A percentile compares a stretch with the other conserved stretches of the same genome.
Conservation (phyloP, 306 rosid genomes). For the Fagus crenata region DNA sequence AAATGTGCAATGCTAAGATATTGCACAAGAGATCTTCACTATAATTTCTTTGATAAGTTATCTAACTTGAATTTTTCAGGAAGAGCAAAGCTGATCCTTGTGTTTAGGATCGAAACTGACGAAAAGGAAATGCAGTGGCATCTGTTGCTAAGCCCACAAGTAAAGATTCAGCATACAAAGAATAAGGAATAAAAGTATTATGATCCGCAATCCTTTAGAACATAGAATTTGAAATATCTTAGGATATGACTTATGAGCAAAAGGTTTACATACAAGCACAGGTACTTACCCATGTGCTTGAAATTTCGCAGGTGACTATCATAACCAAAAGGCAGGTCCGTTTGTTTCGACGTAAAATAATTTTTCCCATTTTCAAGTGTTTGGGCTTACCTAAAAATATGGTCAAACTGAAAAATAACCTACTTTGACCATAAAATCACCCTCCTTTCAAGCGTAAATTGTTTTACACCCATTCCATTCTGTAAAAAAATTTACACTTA, state of each 20-base stretch:
- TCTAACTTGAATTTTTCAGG: neutral
- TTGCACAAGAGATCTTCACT: neutral
- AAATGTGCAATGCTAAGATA: neutral
- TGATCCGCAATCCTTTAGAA: neutral
- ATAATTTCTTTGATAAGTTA: neutral
- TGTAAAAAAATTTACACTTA: too few relatives aligned
- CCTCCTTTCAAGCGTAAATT: too few relatives aligned
- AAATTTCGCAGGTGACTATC: neutral
- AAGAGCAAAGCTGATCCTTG: neutral
- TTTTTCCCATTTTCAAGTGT: too few relatives aligned
- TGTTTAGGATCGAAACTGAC: neutral
- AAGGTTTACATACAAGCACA: neutral
- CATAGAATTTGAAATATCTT: neutral
- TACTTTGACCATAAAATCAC: too few relatives aligned
- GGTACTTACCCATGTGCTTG: neutral
- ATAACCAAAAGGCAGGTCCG: too few relatives aligned
- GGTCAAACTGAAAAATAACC: too few relatives aligned
- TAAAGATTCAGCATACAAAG: neutral
- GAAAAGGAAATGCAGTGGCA: neutral
- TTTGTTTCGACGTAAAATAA: too few relatives aligned
- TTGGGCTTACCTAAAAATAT: too few relatives aligned
- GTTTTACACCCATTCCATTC: too few relatives aligned
- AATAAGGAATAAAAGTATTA: neutral
- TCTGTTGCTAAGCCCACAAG: neutral
- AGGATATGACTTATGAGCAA: neutral